Conservation (phyloP, 768 basidiomycete species). For the Leccinum variicolor region DNA sequence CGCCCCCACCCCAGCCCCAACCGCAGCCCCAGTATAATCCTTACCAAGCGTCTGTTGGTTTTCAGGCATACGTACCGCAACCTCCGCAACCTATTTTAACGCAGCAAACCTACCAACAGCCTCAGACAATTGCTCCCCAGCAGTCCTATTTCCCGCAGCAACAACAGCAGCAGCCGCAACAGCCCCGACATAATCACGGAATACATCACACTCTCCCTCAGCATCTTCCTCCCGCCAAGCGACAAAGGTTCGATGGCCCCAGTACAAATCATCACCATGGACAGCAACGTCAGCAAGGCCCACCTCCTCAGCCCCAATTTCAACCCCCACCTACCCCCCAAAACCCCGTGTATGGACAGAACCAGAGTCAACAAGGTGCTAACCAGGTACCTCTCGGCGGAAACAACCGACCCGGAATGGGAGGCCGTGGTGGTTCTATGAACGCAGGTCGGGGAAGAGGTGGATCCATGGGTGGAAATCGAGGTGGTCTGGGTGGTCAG, state of each 20-base stretch:
- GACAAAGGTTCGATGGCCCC: constrained; percentile 85
- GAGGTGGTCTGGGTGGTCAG: constrained; percentile 44
- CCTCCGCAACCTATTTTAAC: constrained; percentile 48
- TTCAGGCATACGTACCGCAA: constrained; percentile 67
- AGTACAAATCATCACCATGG: constrained; percentile 40
- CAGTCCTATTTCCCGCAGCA: constrained; percentile 41
- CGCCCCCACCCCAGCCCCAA: constrained; percentile 52
- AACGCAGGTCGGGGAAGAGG: constrained; percentile 41
- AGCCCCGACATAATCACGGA: constrained; percentile 46
- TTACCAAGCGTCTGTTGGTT: constrained; percentile 67
- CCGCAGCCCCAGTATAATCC: constrained; percentile 69
- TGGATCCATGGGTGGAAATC: constrained; percentile 42
- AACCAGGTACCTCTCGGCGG: constrained; percentile 41
- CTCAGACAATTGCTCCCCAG: constrained; percentile 35
- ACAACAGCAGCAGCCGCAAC: constrained; percentile 38
- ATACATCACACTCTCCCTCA: constrained; percentile 67
- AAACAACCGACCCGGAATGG: constrained; percentile 43
- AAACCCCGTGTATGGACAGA: constrained; percentile 29
- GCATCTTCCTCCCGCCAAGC: constrained; percentile 88
- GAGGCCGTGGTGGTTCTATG: constrained; percentile 40
- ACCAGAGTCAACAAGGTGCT: constrained; percentile 41
- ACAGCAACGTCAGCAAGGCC: constrained; percentile 44
- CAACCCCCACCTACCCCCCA: constrained; percentile 29
- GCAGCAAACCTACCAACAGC: constrained; percentile 48
- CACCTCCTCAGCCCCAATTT: constrained; percentile 64